These are phyloP conservation scores for Ceratobasidium sp. DNA, from an alignment of 1,284 basidiomycete genomes.

Conservation along the genomic window DNA sequence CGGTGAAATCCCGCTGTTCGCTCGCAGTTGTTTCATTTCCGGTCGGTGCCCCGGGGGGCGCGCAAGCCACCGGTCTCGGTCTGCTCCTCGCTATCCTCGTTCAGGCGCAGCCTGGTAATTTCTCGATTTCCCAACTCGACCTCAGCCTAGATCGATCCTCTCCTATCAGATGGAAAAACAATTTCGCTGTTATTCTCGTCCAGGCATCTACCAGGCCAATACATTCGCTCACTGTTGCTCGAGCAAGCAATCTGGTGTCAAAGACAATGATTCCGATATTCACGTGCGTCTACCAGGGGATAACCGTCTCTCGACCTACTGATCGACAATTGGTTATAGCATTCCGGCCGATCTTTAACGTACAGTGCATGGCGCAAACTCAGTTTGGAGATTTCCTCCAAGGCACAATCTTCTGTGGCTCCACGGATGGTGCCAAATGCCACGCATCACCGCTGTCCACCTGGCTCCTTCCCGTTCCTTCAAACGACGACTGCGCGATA, in stretches of 20 bases:
- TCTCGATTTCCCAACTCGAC: neutral
- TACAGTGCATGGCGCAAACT: neutral
- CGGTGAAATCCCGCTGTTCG: neutral
- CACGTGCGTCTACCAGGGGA: neutral
- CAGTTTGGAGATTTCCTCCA: neutral
- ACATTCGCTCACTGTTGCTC: neutral
- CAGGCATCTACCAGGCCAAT: neutral
- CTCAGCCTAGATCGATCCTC: neutral
- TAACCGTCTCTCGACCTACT: neutral
- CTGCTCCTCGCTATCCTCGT: neutral
- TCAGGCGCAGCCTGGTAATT: neutral
- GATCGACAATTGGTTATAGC: neutral
- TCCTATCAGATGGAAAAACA: neutral
- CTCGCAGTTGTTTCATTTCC: neutral
- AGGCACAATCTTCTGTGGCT: conserved; percentile 17
- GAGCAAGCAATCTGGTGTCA: conserved; percentile 1
- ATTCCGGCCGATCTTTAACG: neutral
- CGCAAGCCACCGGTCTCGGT: neutral
- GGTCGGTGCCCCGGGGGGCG: neutral
- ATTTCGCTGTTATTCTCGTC: neutral
- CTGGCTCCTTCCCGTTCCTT: conserved; percentile 10
- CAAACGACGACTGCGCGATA: neutral
- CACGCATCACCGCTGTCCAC: neutral
- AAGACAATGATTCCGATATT: neutral
- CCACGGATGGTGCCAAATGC: neutral